Evolutionary conservation across 176 grass and related monocot genomes (phyloP), one percentile per base, ranked within the genome.

Genomic region (Musa acuminata): DNA sequence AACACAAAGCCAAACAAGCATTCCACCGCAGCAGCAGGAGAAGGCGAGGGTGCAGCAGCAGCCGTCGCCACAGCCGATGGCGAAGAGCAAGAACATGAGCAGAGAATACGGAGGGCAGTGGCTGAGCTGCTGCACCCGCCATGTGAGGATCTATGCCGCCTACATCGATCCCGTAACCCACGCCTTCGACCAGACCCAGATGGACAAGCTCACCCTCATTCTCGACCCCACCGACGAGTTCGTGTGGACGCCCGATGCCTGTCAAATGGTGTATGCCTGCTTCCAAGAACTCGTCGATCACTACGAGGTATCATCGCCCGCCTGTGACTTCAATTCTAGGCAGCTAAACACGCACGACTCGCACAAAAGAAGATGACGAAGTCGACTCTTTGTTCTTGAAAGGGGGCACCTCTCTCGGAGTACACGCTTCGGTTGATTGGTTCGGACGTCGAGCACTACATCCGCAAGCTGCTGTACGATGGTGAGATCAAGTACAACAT

Each of bases 401-500:
- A 97, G 93, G 93, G 90, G 13, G 87, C 90, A 35, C 67, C 75
- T 23, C 87, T 93, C 22, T 88, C 93, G 8, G 93, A 97, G 77
- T 92, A 98, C 81, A 98, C 94, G 13, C 88, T 91, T 73, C 85
- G 94, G 60, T 49, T 93, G 52, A 87, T 98, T 1, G 94, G 94
- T 21, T 98, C 88, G 14, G 90, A 98, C 67, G 78, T 93, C 0
- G 90, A 98, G 86, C 94, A 98, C 86, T 98, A 85, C 75, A 98
- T 92, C 68, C 79, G 94, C 63, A 98, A 93, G 24, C 59, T 98
- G 80, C 88, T 93, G 51, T 93, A 93, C 4, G 90, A 98, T 9
- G 88, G 94, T 49, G 80, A 85, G 23, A 83, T 98, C 84, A 98
- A 93, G 84, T 98, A 98, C 88, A 98, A 98, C 80, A 88, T 98